phyloP scores from a whole-genome alignment of 805 yeast genomes.

The Wickerhamiella lipophila region DNA sequence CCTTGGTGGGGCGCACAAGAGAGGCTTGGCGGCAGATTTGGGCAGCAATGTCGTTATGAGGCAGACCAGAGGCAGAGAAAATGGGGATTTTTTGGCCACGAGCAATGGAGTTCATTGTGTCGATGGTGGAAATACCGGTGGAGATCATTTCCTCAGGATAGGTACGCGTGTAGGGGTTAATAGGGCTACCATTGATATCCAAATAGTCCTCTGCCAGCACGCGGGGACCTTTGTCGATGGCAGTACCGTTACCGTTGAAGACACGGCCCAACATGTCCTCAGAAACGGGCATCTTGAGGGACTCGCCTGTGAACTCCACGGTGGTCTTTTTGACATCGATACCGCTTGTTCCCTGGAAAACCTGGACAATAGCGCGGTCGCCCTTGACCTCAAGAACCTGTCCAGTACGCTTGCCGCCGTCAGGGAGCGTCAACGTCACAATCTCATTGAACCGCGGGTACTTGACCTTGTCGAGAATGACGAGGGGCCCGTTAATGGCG shows the following conservation, averaged over 20 bases:
- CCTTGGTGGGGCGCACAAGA: constrained; percentile 97
- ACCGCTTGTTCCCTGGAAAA: constrained; percentile 97
- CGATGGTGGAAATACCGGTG: constrained; percentile 97
- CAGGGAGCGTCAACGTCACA: constrained; percentile 92
- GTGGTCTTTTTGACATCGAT: constrained; percentile 96
- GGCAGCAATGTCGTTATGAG: constrained; percentile 99
- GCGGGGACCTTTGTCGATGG: constrained; percentile 96
- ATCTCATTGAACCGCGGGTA: constrained; percentile 90
- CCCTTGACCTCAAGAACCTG: constrained; percentile 98
- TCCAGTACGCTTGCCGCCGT: constrained; percentile 89
- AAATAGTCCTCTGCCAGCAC: constrained; percentile 97
- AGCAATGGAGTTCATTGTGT: constrained; percentile 98
- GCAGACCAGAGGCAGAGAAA: constrained; percentile 97
- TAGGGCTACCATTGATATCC: constrained; percentile 98
- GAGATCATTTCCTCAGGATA: constrained; percentile 99
- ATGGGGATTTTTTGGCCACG: constrained; percentile 99
- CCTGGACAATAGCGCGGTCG: constrained; percentile 94
- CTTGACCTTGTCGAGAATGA: constrained; percentile 73
- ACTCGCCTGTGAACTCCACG: constrained; percentile 94
- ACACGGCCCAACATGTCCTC: constrained; percentile 97
- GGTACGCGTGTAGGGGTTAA: constrained; percentile 94
- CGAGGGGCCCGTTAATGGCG: constrained; percentile 97
- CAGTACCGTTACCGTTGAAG: constrained; percentile 97
- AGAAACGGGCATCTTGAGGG: constrained; percentile 82
- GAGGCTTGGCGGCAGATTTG: constrained; percentile 99